Evolutionary conservation across 2,329 filamentous ascomycete genomes (phyloP).

Genomic region (Helminthosporium solani): DNA sequence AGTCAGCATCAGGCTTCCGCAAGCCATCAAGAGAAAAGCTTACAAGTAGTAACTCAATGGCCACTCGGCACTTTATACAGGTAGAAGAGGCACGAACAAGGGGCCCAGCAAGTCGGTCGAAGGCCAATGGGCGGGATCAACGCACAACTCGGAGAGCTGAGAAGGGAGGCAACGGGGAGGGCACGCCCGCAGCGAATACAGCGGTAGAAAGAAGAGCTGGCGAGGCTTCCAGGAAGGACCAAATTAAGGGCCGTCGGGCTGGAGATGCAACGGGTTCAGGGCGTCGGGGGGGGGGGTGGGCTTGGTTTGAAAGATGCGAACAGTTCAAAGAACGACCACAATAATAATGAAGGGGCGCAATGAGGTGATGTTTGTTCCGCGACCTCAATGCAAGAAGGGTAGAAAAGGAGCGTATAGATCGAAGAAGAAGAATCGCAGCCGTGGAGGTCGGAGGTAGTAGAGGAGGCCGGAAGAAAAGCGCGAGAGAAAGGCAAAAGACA

Average conservation of each 20-base stretch:
- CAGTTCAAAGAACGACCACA: slow-evolving; percentile 41
- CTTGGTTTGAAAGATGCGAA: slow-evolving; percentile 35
- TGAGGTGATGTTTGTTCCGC: slow-evolving; percentile 33
- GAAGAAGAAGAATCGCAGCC: slow-evolving; percentile 33
- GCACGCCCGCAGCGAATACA: background rate
- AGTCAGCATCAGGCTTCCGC: slow-evolving; percentile 13
- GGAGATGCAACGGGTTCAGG: slow-evolving; percentile 21
- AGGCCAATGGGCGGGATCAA: slow-evolving; percentile 14
- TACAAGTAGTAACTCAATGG: slow-evolving; percentile 34
- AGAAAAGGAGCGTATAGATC: slow-evolving; percentile 39
- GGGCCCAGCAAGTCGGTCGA: slow-evolving; percentile 21
- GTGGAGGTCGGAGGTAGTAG: slow-evolving; percentile 21
- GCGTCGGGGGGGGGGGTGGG: too few species aligned
- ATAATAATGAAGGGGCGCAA: slow-evolving; percentile 42
- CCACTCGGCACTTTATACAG: slow-evolving; percentile 27
- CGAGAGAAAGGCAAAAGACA: slow-evolving; percentile 37
- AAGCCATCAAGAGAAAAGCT: slow-evolving; percentile 11
- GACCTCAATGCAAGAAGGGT: slow-evolving; percentile 36
- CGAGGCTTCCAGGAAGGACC: slow-evolving; percentile 18
- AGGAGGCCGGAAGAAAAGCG: slow-evolving; percentile 27
- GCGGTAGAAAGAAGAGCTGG: slow-evolving; percentile 6
- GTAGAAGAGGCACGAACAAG: slow-evolving; percentile 22
- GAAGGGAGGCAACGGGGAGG: background rate
- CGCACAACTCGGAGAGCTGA: background rate
- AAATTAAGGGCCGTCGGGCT: slow-evolving; percentile 26